Base-by-base conservation (phyloP, 2,329 filamentous ascomycete species). In the Fusarium sterilihyphosum region DNA sequence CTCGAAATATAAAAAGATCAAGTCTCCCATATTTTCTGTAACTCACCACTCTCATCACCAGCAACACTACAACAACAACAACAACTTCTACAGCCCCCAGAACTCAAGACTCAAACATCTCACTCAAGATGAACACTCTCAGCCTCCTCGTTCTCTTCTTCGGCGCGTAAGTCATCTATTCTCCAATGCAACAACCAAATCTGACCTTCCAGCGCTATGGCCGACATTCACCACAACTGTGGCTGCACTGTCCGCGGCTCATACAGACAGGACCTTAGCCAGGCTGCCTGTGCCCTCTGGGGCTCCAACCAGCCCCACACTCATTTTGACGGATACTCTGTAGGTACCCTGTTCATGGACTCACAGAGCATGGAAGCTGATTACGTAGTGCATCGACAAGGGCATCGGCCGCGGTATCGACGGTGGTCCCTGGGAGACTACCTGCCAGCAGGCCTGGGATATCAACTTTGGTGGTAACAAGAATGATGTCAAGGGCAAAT, bases 391-490 rank as follows among this genome's bases (percentile, higher is more conserved):
- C 60, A 29, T 73, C 31, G 70, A 73, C 17, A 71, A 72, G 46
- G 68, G 64, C 16, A 6, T 3, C 2, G 54, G 64, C 29, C 68
- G 70, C 6, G 70, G 70, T 5, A 73, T 73, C 6, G 70, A 73
- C 14, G 70, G 70, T 5, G 49, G 46, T 31, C 70, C 70, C 6
- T 73, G 57, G 56, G 64, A 73, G 52, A 50, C 53, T n/a, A 69
- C 68, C 2, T 73, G 70, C 60, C 46, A 69, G 50, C 26, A 73
- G 64, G 56, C 60, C 5, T 73, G 64, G 64, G 60, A 73, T 31
- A 24, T 73, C 46, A 52, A 54, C 64, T 72, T 38, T 53, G 70
- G 70, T 1, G 70, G 70, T 29, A 69, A 72, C 59, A 31, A 14
- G 12, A 6, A 59, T 5, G 53, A 69, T 31, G 68, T 35, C n/a